A percentile compares a stretch with the other conserved stretches of the same genome.
phyloP scores from a whole-genome alignment of 164 flowering plant species.

The Chloranthus sessilifolius region DNA sequence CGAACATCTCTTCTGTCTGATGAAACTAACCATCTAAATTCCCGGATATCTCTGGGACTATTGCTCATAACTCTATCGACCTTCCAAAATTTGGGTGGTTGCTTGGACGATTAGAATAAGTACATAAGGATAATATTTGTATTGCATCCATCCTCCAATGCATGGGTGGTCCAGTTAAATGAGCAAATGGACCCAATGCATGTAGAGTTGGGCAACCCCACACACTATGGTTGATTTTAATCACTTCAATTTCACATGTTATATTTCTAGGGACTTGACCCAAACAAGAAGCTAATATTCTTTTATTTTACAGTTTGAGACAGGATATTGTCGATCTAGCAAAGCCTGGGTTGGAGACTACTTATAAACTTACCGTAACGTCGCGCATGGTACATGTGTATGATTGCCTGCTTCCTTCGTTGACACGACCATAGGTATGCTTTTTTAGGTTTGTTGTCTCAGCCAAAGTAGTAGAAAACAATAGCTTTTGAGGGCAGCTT shows the following conservation, averaged over 20 bases:
- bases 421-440: conserved; percentile 28
- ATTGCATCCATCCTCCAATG: no score
- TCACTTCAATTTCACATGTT: not conserved
- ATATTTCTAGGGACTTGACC: not conserved
- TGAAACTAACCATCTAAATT: not conserved
- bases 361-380: conserved; percentile 52
- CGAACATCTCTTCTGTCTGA: no score
- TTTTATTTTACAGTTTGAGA: conserved; percentile 48
- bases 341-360: conserved; percentile 56
- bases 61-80: no score
- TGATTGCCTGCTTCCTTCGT: conserved; percentile 76
- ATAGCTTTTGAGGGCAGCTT: no score
- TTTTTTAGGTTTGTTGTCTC: not conserved
- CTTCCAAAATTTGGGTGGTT: no score
- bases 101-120: no score
- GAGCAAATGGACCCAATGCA: no score
- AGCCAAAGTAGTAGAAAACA: no score
- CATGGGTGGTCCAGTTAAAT: no score
- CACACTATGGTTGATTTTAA: no score
- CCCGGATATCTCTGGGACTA: not conserved
- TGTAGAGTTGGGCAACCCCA: no score
- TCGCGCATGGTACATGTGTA: conserved; percentile 70
- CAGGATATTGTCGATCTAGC: conserved; percentile 73
- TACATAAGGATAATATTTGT: no score
- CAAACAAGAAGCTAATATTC: conserved; percentile 12